Conservation (phyloP, 495 filamentous ascomycete genomes). For the Penicillium fimorum region DNA sequence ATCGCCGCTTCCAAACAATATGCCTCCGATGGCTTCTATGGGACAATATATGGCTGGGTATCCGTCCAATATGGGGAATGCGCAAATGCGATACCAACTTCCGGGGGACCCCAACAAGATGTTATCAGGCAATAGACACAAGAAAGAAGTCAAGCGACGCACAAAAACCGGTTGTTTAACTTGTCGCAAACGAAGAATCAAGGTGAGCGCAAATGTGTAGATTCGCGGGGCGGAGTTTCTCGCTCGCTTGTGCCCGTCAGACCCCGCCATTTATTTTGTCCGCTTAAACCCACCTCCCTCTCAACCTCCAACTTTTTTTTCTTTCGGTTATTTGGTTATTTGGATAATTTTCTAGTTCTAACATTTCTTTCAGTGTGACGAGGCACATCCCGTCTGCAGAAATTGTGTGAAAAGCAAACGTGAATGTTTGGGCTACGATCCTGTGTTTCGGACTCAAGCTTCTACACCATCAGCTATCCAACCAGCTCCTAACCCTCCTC, state of each 20-base stretch:
- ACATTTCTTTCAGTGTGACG: constrained; percentile 74
- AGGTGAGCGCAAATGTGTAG: constrained; percentile 62
- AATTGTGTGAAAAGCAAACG: constrained; percentile 99
- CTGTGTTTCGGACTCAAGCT: constrained; percentile 89
- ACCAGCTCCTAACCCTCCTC: constrained; percentile 61
- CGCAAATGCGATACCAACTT: constrained; percentile 46
- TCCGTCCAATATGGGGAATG: constrained; percentile 35
- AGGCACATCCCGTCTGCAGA: constrained; percentile 88
- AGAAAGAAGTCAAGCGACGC: constrained; percentile 98
- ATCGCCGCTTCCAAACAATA: constrained; percentile 37
- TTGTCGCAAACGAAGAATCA: constrained; percentile 95
- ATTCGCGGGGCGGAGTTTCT: constrained; percentile 36
- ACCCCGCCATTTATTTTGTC: constrained; percentile 43
- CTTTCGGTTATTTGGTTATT: constrained; percentile 17
- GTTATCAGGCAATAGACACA: constrained; percentile 79
- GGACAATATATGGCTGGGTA: constrained; percentile 49
- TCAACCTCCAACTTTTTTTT: constrained; percentile 15
- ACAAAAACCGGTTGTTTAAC: constrained; percentile 98
- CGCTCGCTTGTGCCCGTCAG: constrained; percentile 49
- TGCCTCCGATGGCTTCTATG: constrained; percentile 45
- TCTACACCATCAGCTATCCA: constrained; percentile 72
- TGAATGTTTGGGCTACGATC: constrained; percentile 96
- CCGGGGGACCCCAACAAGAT: constrained; percentile 55
- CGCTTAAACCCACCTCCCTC: constrained; percentile 22
- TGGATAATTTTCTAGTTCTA: constrained; percentile 9